Base-by-base conservation (phyloP, 2,329 filamentous ascomycete genomes). In the Ceratocystis eucalypticola region DNA sequence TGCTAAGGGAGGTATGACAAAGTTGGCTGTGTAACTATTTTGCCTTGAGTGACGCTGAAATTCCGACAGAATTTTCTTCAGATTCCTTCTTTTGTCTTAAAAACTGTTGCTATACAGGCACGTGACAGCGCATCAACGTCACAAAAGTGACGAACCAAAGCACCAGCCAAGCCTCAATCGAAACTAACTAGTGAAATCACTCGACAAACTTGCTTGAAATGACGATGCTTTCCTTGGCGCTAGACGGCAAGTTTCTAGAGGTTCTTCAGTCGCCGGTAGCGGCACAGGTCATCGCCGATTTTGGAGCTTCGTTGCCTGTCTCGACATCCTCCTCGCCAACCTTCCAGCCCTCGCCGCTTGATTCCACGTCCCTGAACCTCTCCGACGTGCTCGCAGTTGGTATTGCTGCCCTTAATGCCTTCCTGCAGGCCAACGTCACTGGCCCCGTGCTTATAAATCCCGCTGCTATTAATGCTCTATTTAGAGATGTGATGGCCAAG, bases 381-480 rank as follows among this genome's bases (percentile, higher is more conserved):
- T 59, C 67, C 15, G 68, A 72, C 6, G 61, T 44, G 5, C 69
- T 84, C 65, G 77, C 83, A 57, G 77, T 88, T 44, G 89, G 85
- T 8, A 77, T 89, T 61, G 85, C 88, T 1, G 83, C 87, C 1
- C 80, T 96, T 10, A 82, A 90, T 72, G 84, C 87, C 10, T 96
- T 96, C 73, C 76, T 96, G 17, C 92, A 96, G 74, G 85, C 85
- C 0, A 96, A 91, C 73, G 88, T 95, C 65, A 96, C 92, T 2
- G 92, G 92, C 0, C 92, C 92, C 0, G 87, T 91, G 0, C 78
- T 96, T n/a, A 1, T 45, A n/a, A 64, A 66, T 25, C 17, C 37
- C 3, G 41, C 25, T 1, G 44, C 71, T 2, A 66, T 80, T n/a
- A 74, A 76, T 41, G 68, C 69, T 1, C 70, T 75, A 3, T 77